phyloP scores from a whole-genome alignment of 208 protist species.

The Leishmania tarentolae region DNA sequence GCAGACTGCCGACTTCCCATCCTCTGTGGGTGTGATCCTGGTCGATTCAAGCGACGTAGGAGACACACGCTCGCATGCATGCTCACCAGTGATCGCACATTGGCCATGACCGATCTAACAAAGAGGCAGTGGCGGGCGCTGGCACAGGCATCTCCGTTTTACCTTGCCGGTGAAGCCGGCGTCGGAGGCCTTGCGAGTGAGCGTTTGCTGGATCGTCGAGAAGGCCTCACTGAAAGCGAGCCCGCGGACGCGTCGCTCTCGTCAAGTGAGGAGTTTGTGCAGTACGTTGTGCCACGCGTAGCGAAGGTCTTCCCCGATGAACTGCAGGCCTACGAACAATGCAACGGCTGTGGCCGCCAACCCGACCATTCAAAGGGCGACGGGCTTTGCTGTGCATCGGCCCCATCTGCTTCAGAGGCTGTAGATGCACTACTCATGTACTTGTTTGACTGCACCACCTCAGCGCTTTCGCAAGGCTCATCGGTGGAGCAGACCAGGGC shows the following conservation, averaged over 20 bases:
- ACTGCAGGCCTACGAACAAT: constrained; percentile 3
- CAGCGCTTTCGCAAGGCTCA: neutral
- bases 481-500: neutral
- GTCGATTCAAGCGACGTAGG: neutral
- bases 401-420: neutral
- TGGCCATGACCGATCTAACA: constrained; percentile 14
- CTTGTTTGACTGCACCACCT: constrained; percentile 1
- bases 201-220: neutral
- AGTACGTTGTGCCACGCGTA: constrained; percentile 29
- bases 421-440: constrained; percentile 12
- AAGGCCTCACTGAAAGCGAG: neutral
- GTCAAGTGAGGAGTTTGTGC: constrained; percentile 9
- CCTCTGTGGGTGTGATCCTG: neutral
- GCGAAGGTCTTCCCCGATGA: constrained; percentile 24
- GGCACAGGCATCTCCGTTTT: constrained; percentile 43
- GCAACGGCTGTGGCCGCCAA: neutral
- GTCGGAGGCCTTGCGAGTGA: neutral
- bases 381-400: neutral
- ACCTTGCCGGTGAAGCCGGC: neutral
- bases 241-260: neutral
- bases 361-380: neutral
- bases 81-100: neutral
- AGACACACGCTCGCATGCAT: neutral
- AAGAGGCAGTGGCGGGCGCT: constrained; percentile 51
- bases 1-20: neutral